These are phyloP conservation scores for Capsicum baccatum DNA, from an alignment of 257 asterid genomes.

Conservation along the genomic window DNA sequence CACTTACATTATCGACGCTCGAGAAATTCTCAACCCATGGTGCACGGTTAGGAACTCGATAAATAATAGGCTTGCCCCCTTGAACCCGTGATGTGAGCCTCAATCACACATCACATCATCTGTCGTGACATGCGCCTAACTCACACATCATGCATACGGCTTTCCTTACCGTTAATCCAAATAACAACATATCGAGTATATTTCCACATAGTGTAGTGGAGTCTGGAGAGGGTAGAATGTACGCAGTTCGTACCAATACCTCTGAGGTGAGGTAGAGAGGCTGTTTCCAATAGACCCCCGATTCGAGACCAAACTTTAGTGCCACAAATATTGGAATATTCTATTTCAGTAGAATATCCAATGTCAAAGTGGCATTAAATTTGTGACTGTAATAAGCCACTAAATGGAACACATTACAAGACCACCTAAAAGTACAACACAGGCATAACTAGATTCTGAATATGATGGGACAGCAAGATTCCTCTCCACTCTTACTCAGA, in stretches of 20 bases:
- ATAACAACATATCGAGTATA: no score
- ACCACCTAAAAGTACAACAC: constrained; percentile 27
- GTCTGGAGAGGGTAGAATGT: no score
- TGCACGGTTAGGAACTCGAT: not conserved
- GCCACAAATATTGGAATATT: constrained; percentile 3
- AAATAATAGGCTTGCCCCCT: not conserved
- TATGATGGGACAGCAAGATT: no score
- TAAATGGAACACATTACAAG: constrained; percentile 33
- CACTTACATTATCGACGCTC: no score
- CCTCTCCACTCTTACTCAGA: not conserved
- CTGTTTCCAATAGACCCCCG: no score
- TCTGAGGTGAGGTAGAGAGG: no score
- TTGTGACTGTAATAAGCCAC: not conserved
- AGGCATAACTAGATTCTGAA: not conserved
- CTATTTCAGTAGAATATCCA: constrained; percentile 18
- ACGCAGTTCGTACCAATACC: no score
- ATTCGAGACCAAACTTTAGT: not conserved
- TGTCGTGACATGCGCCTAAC: not conserved
- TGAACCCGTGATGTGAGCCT: not conserved
- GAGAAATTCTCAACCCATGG: not conserved
- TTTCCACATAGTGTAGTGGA: no score
- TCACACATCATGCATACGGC: not conserved
- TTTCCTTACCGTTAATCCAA: not conserved
- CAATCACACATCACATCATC: not conserved
- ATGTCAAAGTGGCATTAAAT: constrained; percentile 2